Evolutionary conservation across 441 rosid genomes (phyloP).

Genomic region (Brassica hybrid): DNA sequence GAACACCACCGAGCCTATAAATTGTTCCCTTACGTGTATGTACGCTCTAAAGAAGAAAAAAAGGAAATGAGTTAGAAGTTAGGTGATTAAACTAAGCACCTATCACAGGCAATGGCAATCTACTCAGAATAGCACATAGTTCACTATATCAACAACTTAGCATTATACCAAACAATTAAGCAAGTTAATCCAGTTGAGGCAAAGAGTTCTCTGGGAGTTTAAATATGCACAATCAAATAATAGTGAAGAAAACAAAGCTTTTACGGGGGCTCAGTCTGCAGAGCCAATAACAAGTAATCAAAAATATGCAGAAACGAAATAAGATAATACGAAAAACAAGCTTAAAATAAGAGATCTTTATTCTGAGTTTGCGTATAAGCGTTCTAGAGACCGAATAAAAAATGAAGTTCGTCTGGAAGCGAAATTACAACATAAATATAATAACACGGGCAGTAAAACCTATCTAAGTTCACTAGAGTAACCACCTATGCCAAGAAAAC

Average conservation of each 20-base stretch:
- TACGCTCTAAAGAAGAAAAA: neutral
- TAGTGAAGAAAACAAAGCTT: neutral
- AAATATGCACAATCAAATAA: neutral
- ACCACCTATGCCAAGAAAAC: neutral
- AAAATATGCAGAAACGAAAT: too few relatives aligned
- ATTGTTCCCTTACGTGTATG: neutral
- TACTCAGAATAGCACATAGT: too few relatives aligned
- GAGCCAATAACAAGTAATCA: neutral
- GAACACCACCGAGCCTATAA: neutral
- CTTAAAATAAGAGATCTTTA: neutral
- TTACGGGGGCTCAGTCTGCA: neutral
- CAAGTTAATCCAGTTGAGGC: too few relatives aligned
- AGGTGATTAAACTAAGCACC: too few relatives aligned
- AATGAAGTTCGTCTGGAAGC: neutral
- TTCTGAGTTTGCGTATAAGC: neutral
- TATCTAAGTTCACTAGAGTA: neutral
- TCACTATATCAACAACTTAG: too few relatives aligned
- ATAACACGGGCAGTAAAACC: neutral
- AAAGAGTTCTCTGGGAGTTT: neutral
- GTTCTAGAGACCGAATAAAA: neutral
- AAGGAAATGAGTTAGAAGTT: too few relatives aligned
- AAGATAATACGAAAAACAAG: neutral
- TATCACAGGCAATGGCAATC: too few relatives aligned
- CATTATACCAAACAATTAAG: too few relatives aligned
- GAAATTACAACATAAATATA: too few relatives aligned